Base-by-base conservation (phyloP, 768 basidiomycete genomes). In the Leccinum barrowsii region DNA sequence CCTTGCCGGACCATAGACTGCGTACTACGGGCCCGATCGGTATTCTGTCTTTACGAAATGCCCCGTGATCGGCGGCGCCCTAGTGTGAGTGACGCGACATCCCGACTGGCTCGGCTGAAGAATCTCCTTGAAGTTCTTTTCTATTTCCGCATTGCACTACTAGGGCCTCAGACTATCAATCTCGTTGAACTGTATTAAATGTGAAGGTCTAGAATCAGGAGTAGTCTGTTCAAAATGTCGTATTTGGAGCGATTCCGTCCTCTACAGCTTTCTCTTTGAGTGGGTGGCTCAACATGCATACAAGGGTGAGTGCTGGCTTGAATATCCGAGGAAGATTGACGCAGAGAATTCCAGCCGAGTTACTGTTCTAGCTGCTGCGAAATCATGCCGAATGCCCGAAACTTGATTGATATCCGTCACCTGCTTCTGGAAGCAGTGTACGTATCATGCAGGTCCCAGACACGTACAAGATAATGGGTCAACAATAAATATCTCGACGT, bases 61-160 rank as follows among this genome's bases (percentile, higher is more conserved):
- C 13, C 55, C 67, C 67, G 67, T 64, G 65, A 69, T 68, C 59
- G 57, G 60, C 65, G 67, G 67, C 60, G 30, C 51, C 61, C 17
- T 37, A 7, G 17, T 10, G 47, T 26, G 15, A 34, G 47, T 40
- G 50, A 59, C 53, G 11, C 49, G 51, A 63, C 55, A 50, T 34
- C 54, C 67, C 60, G 67, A 56, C 54, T 32, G 50, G 56, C 54
- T 60, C 65, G 67, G 67, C 46, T 37, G 59, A 54, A 61, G n/a
- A 1, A 12, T 26, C 5, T 35, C 21, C 28, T 28, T 28, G 28
- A 52, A 32, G 49, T 59, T 61, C 52, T 50, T 28, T 58, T 52
- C 52, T 48, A 49, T 46, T 10, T 24, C 1, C 40, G 40, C 40
- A 40, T n/a, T 15, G 32, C 32, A 5, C 12, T 34, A 5, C 12